phyloP scores from a whole-genome alignment of 2,329 filamentous ascomycete species.

The Onygenales sp. region DNA sequence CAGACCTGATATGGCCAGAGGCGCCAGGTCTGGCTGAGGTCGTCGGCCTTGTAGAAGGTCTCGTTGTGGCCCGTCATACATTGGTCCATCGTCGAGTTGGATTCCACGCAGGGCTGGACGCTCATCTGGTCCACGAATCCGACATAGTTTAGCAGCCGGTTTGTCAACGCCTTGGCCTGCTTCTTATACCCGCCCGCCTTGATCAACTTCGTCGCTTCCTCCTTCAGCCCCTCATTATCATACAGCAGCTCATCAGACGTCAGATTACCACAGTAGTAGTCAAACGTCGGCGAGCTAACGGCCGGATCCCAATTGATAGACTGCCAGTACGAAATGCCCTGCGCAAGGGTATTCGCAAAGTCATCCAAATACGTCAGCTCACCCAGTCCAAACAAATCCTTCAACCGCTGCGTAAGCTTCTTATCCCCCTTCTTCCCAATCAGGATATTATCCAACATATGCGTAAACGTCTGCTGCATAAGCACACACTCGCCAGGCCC shows the following conservation, averaged over 20 bases:
- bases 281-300: conserved; percentile 40
- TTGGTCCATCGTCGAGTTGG: conserved; percentile 35
- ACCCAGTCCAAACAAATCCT: conserved; percentile 43
- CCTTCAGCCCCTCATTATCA: conserved; percentile 25
- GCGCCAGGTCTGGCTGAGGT: conserved; percentile 36
- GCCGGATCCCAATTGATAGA: conserved; percentile 51
- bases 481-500: conserved; percentile 55
- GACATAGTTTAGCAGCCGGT: conserved; percentile 47
- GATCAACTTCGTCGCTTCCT: conserved; percentile 37
- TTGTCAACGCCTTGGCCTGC: conserved; percentile 34
- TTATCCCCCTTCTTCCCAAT: conserved; percentile 37
- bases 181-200: conserved; percentile 39
- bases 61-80: conserved; percentile 44
- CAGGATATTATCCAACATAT: conserved; percentile 52
- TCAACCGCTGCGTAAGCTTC: conserved; percentile 36
- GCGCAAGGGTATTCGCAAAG: conserved; percentile 40
- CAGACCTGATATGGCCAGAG: conserved; percentile 52
- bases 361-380: conserved; percentile 39
- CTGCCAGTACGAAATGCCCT: conserved; percentile 45
- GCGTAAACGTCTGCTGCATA: conserved; percentile 51
- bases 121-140: conserved; percentile 41
- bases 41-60: conserved; percentile 37
- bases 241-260: conserved; percentile 38
- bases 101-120: conserved; percentile 24
- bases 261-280: conserved; percentile 48